Base-by-base conservation (phyloP, 257 asterid species). In the Phtheirospermum japonicum region DNA sequence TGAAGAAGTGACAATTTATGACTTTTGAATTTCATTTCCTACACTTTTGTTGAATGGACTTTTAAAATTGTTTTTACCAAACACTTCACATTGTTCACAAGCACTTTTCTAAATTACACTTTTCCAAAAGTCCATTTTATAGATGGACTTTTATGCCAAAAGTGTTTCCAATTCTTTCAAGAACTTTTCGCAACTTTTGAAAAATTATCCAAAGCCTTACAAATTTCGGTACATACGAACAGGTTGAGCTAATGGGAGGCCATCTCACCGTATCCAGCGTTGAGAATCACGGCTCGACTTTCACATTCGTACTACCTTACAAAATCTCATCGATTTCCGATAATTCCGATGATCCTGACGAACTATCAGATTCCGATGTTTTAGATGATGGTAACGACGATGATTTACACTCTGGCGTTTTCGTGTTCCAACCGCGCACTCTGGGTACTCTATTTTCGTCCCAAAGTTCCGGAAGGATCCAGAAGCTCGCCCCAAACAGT, bases 201-300 rank as follows among this genome's bases (percentile, higher is more conserved):
- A n/a, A n/a, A n/a, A n/a, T n/a, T 23, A 23, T 23, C 28, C 3
- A 23, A 23, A 23, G 1, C 28, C 3, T 23, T 23, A 1, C 28
- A 23, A 30, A n/a, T 17, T 31, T 19, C 2, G 58, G 57, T 64
- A 45, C 32, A 18, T 42, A 64, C 59, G 59, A 57, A 71, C 78
- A 87, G 96, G 97, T 85, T 71, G 97, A 90, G 79, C 97, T 90
- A 63, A 90, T 90, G 97, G 97, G 97, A 9, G 97, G 97, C 67
- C 82, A 74, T 48, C 85, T 90, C 37, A 80, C 95, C 0, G 95
- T 90, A 28, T 78, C 87, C 5, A 87, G 96, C 68, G 73, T 71
- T 52, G 97, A 83, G 63, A 78, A 85, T 58, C 64, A 72, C 12
- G 97, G 97, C 6, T 90, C 96, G 1, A 90, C 89, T 61, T 90